These are phyloP conservation scores for Paramecium octaurelia DNA, from an alignment of 73 alveolate species.

Conservation along the genomic window DNA sequence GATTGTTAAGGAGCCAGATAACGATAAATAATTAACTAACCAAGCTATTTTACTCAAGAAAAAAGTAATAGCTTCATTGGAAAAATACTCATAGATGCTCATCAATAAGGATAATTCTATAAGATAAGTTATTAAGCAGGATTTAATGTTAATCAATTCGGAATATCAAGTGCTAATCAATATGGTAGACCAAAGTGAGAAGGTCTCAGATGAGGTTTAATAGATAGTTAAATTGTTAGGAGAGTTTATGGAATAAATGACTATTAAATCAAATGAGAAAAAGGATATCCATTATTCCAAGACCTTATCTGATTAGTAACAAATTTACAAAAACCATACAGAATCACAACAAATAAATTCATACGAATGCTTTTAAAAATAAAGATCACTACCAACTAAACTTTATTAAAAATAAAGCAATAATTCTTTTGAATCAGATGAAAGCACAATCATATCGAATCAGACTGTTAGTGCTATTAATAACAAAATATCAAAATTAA, in stretches of 20 bases:
- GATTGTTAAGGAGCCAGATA: background rate
- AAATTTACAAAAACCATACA: background rate
- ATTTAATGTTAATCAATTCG: background rate
- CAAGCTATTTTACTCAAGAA: background rate
- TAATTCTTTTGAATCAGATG: conserved; percentile 24
- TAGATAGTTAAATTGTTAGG: background rate
- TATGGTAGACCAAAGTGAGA: background rate
- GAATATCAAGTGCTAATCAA: background rate
- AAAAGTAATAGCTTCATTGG: background rate
- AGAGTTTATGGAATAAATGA: conserved; percentile 8
- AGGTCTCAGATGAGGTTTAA: background rate
- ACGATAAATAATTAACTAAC: background rate
- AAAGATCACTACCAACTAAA: background rate
- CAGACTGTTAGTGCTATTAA: background rate
- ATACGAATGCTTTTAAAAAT: background rate
- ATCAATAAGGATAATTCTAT: background rate
- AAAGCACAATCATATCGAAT: background rate
- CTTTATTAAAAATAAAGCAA: background rate
- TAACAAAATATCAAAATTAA: background rate
- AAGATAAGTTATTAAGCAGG: background rate
- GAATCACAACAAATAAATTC: background rate
- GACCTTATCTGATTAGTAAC: background rate
- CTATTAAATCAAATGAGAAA: background rate
- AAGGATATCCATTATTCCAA: background rate
- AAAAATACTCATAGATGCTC: background rate